phyloP scores from a whole-genome alignment of 2,329 filamentous ascomycete genomes.

The Venturia aucupariae region DNA sequence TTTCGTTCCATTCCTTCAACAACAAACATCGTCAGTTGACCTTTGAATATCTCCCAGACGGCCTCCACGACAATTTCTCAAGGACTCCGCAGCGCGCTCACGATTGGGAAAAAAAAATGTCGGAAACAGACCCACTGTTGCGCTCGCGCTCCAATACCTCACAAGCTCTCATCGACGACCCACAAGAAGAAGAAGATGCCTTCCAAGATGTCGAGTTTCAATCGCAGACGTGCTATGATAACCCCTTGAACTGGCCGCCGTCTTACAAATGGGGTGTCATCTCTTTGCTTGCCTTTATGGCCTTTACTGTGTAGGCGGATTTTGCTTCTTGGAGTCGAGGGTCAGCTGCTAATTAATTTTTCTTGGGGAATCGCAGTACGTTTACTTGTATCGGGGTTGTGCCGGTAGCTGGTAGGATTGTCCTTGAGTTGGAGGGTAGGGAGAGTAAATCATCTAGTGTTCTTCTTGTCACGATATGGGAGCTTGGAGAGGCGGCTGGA shows the following conservation, averaged over 20 bases:
- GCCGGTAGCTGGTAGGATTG: slow-evolving; percentile 25
- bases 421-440: slow-evolving; percentile 24
- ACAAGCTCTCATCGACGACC: slow-evolving; percentile 16
- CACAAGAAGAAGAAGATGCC: slow-evolving; percentile 17
- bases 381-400: slow-evolving; percentile 32
- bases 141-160: neutral
- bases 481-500: slow-evolving; percentile 38
- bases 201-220: slow-evolving; percentile 20
- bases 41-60: neutral
- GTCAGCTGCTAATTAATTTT: slow-evolving; percentile 16
- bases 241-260: slow-evolving; percentile 25
- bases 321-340: neutral
- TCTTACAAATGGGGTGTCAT: slow-evolving; percentile 27
- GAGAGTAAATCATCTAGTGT: slow-evolving; percentile 18
- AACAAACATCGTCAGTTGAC: neutral
- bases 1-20: neutral
- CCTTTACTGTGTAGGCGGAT: slow-evolving; percentile 27
- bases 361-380: slow-evolving; percentile 24
- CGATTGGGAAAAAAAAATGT: neutral
- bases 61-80: neutral
- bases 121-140: neutral
- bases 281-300: slow-evolving; percentile 25
- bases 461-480: slow-evolving; percentile 41
- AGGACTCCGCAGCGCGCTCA: neutral
- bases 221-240: slow-evolving; percentile 21